Evolutionary conservation across 2,329 filamentous ascomycete genomes (phyloP).

Genomic region (Tolypocladium cylindrosporum): DNA sequence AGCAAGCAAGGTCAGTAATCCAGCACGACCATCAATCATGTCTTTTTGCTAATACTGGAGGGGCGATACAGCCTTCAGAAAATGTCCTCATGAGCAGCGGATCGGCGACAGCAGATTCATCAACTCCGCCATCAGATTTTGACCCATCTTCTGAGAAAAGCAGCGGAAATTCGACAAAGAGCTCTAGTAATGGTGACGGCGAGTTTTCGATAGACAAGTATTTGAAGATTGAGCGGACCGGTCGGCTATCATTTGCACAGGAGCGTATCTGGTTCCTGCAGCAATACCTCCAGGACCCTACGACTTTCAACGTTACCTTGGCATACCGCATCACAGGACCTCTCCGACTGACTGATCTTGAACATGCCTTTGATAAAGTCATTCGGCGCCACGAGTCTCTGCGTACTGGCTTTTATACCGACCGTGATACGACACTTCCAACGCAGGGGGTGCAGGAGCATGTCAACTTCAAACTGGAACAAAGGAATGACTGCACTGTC

Average conservation of each 20-base stretch:
- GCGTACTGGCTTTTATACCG: constrained; percentile 18
- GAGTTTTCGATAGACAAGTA: not conserved
- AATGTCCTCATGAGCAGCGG: not conserved
- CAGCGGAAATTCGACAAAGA: not conserved
- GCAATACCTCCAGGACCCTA: constrained; percentile 22
- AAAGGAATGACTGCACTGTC: constrained; percentile 7
- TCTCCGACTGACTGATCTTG: constrained; percentile 18
- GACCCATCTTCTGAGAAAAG: not conserved
- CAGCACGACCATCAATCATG: not conserved
- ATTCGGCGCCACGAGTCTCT: constrained; percentile 21
- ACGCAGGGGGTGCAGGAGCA: constrained; percentile 14
- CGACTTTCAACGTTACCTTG: constrained; percentile 28
- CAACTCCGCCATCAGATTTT: not conserved
- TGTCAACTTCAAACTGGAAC: constrained; percentile 16
- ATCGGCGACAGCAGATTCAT: not conserved
- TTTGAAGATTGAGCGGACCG: constrained; percentile 1
- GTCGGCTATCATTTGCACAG: constrained; percentile 28
- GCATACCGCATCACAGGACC: constrained; percentile 19
- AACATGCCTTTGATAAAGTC: constrained; percentile 20
- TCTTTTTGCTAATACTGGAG: not conserved
- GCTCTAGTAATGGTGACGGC: not conserved
- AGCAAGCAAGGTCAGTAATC: not conserved
- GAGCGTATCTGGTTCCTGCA: constrained; percentile 29
- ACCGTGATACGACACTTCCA: constrained; percentile 8
- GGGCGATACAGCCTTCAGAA: not conserved